Evolutionary conservation across 108 stramenopile genomes (phyloP), one percentile per base, ranked within the genome.

Genomic region (Phaeodactylum tricornutum): DNA sequence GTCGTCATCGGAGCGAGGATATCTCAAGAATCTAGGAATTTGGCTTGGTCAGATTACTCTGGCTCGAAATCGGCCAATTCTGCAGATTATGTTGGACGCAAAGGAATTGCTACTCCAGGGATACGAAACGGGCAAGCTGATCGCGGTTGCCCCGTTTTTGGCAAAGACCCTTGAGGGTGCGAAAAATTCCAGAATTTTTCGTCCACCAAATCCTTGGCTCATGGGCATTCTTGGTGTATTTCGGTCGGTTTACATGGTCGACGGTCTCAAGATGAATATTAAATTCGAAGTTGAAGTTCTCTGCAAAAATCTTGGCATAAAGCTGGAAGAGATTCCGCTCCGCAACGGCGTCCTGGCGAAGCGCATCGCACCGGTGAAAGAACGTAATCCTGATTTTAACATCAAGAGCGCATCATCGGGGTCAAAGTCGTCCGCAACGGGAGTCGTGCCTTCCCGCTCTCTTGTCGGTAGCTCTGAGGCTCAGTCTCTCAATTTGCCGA

Each of bases 211-310:
- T 65, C 98, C 98, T 23, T 99, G 98, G 98, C 57, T 97, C 12
- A 97, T 97, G 96, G 97, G 94, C 17, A 66, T 99, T 40, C 55
- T 99, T 29, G 72, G 93, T 29, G 87, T 95, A 3, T 81, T 98
- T 51, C 77, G 89, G 9, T 91, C 96, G 6, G 64, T 94, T 15
- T 96, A 96, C 77, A 79, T 87, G 40, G 92, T 99, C 27, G 86
- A 94, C 26, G 93, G 96, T 46, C 76, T 99, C 56, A 98, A 98
- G 68, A 94, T 98, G 87, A 99, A 98, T 62, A 95, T 99, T 74
- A 97, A 97, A 61, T 99, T 99, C 52, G 98, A 97, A 64, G 87
- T 99, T 28, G 96, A 97, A 67, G 94, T 98, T 30, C 68, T 99
- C 8, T 98, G 95, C 77, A 98, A 97, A 73, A 93, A 94, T 62